Percentiles rank a stretch among this genome's conserved stretches.
Conservation (phyloP, 202 grass and related monocot species). For the Saccharum hybrid region DNA sequence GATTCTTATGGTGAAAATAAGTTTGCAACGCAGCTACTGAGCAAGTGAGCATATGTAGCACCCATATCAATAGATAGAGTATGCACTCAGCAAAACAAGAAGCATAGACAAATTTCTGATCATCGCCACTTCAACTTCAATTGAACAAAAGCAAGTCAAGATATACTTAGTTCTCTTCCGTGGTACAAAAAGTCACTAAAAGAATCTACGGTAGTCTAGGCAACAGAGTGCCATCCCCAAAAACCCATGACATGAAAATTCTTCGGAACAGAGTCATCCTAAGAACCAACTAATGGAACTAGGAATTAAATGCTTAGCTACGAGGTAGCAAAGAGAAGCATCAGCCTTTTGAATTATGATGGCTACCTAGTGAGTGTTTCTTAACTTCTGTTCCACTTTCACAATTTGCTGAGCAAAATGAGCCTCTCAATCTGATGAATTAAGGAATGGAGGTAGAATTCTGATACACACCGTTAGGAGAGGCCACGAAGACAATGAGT, state of each 20-base stretch:
- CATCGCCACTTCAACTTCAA: constrained; percentile 50
- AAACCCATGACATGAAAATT: constrained; percentile 37
- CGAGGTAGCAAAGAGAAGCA: constrained; percentile 51
- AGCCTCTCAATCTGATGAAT: constrained; percentile 58
- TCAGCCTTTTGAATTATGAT: constrained; percentile 47
- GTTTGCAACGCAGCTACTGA: background rate
- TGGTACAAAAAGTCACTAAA: constrained; percentile 60
- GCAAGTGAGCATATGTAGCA: background rate
- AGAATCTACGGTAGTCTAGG: constrained; percentile 58
- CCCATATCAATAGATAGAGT: constrained; percentile 23
- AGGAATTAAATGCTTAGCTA: constrained; percentile 39
- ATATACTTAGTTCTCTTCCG: constrained; percentile 54
- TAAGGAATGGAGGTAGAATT: constrained; percentile 56
- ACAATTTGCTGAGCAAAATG: constrained; percentile 57
- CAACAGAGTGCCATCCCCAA: constrained; percentile 45
- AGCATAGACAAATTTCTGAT: constrained; percentile 34
- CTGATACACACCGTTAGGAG: constrained; percentile 63
- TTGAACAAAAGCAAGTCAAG: constrained; percentile 50
- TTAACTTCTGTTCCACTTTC: constrained; percentile 41
- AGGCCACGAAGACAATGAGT: constrained; percentile 43
- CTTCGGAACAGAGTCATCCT: constrained; percentile 46
- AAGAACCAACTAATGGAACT: constrained; percentile 51
- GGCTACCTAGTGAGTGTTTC: constrained; percentile 41
- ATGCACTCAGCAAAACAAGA: constrained; percentile 26
- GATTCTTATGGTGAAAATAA: background rate